phyloP scores from a whole-genome alignment of 805 yeast genomes.

The Henningerozyma blattae region DNA sequence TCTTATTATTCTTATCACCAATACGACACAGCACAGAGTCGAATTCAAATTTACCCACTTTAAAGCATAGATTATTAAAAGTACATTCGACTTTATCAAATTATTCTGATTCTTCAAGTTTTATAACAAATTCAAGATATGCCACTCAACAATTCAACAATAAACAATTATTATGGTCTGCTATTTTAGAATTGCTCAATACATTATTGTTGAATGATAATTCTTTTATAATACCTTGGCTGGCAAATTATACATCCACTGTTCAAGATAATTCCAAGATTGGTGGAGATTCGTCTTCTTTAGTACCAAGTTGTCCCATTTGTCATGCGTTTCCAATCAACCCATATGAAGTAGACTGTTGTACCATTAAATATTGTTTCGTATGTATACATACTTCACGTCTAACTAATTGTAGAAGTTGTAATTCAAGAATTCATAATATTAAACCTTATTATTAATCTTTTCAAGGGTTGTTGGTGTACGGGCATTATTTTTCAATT shows the following conservation, averaged over 20 bases:
- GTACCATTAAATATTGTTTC: conserved; percentile 3
- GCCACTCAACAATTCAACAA: too few species aligned
- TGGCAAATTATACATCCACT: too few species aligned
- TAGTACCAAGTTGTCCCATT: conserved; percentile 1
- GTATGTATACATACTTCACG: not conserved
- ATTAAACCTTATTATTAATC: too few species aligned
- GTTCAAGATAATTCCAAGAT: too few species aligned
- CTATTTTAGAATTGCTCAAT: conserved; percentile 17
- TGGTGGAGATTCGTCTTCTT: too few species aligned
- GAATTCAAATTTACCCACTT: not conserved
- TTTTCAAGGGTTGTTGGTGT: too few species aligned
- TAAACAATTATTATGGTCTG: conserved; percentile 22
- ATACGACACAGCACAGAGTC: too few species aligned
- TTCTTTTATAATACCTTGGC: not conserved
- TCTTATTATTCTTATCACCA: not conserved
- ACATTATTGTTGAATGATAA: not conserved
- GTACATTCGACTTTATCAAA: not conserved
- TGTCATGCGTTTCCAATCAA: conserved; percentile 2
- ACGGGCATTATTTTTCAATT: too few species aligned
- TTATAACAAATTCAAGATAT: too few species aligned
- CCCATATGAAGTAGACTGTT: conserved; percentile 3
- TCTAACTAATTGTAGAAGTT: too few species aligned
- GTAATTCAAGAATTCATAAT: too few species aligned
- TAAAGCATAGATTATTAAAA: not conserved
- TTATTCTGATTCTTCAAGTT: too few species aligned